phyloP scores from a whole-genome alignment of 768 basidiomycete genomes.

The Mycena crocata region DNA sequence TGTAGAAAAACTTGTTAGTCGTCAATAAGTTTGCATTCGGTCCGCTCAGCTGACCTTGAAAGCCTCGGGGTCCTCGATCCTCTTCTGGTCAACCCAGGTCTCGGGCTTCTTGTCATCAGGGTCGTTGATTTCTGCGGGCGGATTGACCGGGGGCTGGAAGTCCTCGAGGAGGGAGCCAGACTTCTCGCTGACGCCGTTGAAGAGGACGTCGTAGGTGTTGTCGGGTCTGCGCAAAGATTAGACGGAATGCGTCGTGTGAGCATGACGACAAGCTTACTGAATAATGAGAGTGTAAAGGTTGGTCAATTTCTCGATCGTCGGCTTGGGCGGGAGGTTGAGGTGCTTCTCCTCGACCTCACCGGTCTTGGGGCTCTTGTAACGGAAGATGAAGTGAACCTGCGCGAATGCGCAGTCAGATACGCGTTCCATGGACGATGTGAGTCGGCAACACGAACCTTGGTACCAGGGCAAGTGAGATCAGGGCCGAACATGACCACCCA shows the following conservation, averaged over 20 bases:
- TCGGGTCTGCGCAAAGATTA: conserved; percentile 70
- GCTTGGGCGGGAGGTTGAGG: conserved; percentile 82
- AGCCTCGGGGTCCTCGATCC: conserved; percentile 87
- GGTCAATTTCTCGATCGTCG: conserved; percentile 89
- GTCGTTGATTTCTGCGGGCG: conserved; percentile 92
- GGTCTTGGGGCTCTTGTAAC: conserved; percentile 92
- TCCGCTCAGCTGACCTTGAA: conserved; percentile 66
- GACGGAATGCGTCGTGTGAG: conserved; percentile 88
- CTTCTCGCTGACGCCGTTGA: conserved; percentile 88
- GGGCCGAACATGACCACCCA: conserved; percentile 99
- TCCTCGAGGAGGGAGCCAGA: conserved; percentile 91
- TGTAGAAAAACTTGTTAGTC: conserved; percentile 38
- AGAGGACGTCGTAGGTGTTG: conserved; percentile 91
- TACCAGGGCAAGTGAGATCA: conserved; percentile 92
- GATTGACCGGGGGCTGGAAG: conserved; percentile 95
- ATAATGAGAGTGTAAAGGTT: conserved; percentile 95
- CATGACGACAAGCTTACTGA: conserved; percentile 87
- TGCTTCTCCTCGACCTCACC: conserved; percentile 98
- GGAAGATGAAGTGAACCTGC: conserved; percentile 99
- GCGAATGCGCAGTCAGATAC: conserved; percentile 15
- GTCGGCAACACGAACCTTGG: conserved; percentile 68
- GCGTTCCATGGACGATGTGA: not conserved
- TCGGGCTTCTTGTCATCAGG: conserved; percentile 89
- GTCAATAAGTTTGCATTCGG: not conserved
- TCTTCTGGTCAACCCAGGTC: conserved; percentile 92